phyloP scores from a whole-genome alignment of 2,329 filamentous ascomycete species.

The Pseudogymnoascus sp. region DNA sequence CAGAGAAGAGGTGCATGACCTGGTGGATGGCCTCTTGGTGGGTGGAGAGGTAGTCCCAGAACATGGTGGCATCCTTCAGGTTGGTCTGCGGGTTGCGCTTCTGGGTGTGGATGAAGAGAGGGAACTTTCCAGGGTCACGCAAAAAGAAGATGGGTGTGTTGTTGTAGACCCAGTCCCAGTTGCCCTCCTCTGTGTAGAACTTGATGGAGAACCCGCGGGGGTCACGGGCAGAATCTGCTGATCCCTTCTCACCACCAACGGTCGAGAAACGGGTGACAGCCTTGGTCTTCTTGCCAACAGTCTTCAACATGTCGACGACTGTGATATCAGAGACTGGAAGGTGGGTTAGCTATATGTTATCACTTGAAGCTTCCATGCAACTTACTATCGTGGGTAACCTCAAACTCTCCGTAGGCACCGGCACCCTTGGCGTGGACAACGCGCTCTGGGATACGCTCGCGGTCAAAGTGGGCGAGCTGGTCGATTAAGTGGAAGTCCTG shows the following conservation, averaged over 20 bases:
- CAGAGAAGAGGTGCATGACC: conserved; percentile 58
- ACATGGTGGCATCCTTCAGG: conserved; percentile 51
- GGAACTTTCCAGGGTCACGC: conserved; percentile 66
- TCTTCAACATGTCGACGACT: conserved; percentile 37
- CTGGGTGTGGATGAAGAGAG: conserved; percentile 68
- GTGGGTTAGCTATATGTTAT: conserved; percentile 50
- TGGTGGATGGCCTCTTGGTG: conserved; percentile 57
- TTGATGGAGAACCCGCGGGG: conserved; percentile 62
- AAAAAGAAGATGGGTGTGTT: conserved; percentile 75
- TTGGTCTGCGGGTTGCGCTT: conserved; percentile 68
- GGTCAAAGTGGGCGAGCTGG: conserved; percentile 46
- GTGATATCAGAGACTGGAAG: conserved; percentile 36
- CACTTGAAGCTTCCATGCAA: conserved; percentile 36
- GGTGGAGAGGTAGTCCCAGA: conserved; percentile 38
- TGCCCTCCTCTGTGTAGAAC: conserved; percentile 64
- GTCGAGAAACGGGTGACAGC: conserved; percentile 61
- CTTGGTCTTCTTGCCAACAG: conserved; percentile 61
- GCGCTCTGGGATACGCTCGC: conserved; percentile 42
- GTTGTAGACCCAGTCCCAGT: conserved; percentile 66
- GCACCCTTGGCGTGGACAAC: conserved; percentile 57
- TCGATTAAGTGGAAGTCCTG: conserved; percentile 61
- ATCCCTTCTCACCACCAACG: conserved; percentile 62
- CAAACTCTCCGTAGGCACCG: conserved; percentile 23
- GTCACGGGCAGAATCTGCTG: conserved; percentile 59
- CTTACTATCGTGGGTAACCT: conserved; percentile 20